phyloP scores from a whole-genome alignment of 2,329 filamentous ascomycete species.

The Colletotrichum somersetense region DNA sequence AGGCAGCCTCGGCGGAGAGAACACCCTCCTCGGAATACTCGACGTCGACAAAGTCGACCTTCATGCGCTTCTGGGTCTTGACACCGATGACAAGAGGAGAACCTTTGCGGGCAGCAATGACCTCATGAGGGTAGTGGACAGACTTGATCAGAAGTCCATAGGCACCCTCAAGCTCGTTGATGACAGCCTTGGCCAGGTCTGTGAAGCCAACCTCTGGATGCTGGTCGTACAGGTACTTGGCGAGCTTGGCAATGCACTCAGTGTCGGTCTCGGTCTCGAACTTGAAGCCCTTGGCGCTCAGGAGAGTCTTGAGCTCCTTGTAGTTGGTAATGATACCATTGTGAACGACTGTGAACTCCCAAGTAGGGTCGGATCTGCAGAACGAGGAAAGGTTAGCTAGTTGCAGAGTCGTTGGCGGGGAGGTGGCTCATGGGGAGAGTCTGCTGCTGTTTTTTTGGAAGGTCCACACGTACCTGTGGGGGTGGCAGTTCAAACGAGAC shows the following conservation, averaged over 20 bases:
- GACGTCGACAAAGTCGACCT: slow-evolving; percentile 99
- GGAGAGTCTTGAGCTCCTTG: slow-evolving; percentile 96
- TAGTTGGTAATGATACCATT: slow-evolving; percentile 99
- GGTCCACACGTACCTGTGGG: slow-evolving; percentile 80
- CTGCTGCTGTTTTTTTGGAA: slow-evolving; percentile 20
- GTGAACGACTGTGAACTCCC: slow-evolving; percentile 98
- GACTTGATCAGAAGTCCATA: slow-evolving; percentile 99
- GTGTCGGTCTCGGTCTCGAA: slow-evolving; percentile 99
- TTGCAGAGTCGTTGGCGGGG: slow-evolving; percentile 34
- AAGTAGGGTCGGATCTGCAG: slow-evolving; percentile 88
- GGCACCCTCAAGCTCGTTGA: slow-evolving; percentile 97
- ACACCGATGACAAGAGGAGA: slow-evolving; percentile 98
- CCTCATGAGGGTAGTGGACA: slow-evolving; percentile 97
- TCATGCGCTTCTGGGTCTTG: slow-evolving; percentile 98
- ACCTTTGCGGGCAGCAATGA: slow-evolving; percentile 97
- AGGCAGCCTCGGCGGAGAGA: slow-evolving; percentile 92
- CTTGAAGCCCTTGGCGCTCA: slow-evolving; percentile 94
- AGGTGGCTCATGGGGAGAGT: slow-evolving; percentile 8
- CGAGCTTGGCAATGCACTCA: slow-evolving; percentile 98
- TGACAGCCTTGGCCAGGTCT: slow-evolving; percentile 95
- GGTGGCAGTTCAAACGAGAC: slow-evolving; percentile 96
- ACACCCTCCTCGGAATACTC: slow-evolving; percentile 92
- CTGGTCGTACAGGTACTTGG: slow-evolving; percentile 97
- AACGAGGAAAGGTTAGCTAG: slow-evolving; percentile 35
- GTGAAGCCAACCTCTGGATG: slow-evolving; percentile 96